Percentiles rank a stretch among this genome's conserved stretches.
Conservation (phyloP, 2,329 filamentous ascomycete species). For the Ophiocordyceps camponoti-floridani region DNA sequence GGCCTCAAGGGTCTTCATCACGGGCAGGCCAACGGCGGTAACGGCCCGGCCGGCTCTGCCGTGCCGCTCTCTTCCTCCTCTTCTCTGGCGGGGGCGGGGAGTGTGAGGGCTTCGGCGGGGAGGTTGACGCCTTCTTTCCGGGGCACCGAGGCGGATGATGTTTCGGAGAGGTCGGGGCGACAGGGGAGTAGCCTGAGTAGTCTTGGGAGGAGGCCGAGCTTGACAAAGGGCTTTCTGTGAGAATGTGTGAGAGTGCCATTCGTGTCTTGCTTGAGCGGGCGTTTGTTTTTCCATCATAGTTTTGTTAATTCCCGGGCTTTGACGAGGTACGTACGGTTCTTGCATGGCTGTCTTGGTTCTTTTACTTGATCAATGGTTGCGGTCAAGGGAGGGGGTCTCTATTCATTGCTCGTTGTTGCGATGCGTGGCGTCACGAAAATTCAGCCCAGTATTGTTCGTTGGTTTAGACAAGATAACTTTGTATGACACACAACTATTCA, state of each 20-base stretch:
- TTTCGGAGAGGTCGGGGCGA: slow-evolving; percentile 36
- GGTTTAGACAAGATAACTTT: not conserved
- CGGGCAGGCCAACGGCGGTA: too few species aligned
- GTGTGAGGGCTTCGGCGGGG: too few species aligned
- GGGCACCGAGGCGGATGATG: slow-evolving; percentile 20
- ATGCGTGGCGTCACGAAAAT: not conserved
- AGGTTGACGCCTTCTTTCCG: too few species aligned
- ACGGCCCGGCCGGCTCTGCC: too few species aligned
- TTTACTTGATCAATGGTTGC: too few species aligned
- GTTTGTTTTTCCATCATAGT: not conserved
- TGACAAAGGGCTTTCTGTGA: slow-evolving; percentile 64
- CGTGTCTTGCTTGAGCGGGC: not conserved
- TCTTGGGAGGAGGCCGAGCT: slow-evolving; percentile 42
- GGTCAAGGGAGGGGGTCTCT: not conserved
- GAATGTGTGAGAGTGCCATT: not conserved
- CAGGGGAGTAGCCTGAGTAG: slow-evolving; percentile 52
- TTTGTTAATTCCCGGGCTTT: not conserved
- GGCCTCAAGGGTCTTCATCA: slow-evolving; percentile 32
- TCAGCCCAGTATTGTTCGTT: not conserved
- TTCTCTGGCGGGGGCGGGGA: not conserved
- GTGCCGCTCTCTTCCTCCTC: not conserved
- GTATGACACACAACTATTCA: too few species aligned
- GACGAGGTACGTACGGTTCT: too few species aligned
- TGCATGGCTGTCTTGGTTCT: not conserved
- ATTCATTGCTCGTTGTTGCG: not conserved